These are phyloP conservation scores for Prunus salicina DNA, from an alignment of 306 rosid species.

Conservation along the genomic window DNA sequence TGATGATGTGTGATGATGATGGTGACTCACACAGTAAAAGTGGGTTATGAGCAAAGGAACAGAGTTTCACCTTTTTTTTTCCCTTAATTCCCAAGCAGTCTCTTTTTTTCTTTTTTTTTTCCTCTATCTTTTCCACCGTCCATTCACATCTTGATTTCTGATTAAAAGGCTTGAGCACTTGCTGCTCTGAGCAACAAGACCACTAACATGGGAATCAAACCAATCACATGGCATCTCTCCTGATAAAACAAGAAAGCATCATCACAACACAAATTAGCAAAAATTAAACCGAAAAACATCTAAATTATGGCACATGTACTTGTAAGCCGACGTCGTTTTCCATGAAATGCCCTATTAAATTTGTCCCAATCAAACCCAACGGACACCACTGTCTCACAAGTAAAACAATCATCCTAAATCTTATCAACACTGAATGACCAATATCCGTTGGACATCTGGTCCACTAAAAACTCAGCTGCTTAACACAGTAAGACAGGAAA, in stretches of 20 bases:
- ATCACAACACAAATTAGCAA: background rate
- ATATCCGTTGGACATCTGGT: background rate
- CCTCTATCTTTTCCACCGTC: constrained; percentile 12
- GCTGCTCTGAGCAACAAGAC: constrained; percentile 16
- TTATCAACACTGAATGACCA: background rate
- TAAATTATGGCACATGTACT: background rate
- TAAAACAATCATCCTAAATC: background rate
- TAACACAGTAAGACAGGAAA: background rate
- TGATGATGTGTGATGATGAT: background rate
- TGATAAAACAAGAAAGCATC: constrained; percentile 22
- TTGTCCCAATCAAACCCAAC: background rate
- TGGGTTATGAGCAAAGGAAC: constrained; percentile 48
- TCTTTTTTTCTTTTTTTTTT: constrained; percentile 16
- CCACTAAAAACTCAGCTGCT: background rate
- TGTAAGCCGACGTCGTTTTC: background rate
- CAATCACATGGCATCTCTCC: constrained; percentile 35
- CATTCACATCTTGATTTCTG: constrained; percentile 13
- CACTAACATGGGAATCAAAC: constrained; percentile 23
- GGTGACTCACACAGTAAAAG: background rate
- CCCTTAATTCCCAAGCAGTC: constrained; percentile 32
- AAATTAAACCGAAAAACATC: background rate
- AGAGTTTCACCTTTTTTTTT: constrained; percentile 35
- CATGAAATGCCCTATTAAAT: background rate
- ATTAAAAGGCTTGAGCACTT: background rate
- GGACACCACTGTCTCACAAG: background rate